Conservation (phyloP, 176 grass and related monocot genomes). For the Avena atlantica region DNA sequence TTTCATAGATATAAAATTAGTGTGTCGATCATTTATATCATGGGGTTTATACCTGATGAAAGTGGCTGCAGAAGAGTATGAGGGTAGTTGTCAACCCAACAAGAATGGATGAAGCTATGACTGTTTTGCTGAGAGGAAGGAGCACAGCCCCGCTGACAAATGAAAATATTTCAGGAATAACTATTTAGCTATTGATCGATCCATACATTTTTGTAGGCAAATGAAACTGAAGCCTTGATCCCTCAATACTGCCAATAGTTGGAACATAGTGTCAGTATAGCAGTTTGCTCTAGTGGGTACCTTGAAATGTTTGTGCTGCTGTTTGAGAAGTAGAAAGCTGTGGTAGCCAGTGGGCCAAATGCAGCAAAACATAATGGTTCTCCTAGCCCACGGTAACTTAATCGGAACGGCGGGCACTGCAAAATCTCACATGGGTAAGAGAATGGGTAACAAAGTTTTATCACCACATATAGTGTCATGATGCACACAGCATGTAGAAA, state of each 20-base stretch:
- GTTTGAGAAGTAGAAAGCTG: conserved; percentile 87
- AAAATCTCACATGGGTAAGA: conserved; percentile 13
- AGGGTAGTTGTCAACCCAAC: conserved; percentile 92
- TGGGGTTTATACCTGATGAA: conserved; percentile 70
- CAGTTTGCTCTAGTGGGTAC: conserved; percentile 32
- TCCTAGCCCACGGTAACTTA: conserved; percentile 90
- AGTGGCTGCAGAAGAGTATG: conserved; percentile 99
- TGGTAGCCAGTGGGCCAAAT: conserved; percentile 92
- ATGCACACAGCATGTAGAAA: neutral
- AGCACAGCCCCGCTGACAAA: conserved; percentile 53
- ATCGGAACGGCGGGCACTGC: conserved; percentile 87
- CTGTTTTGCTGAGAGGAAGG: conserved; percentile 67
- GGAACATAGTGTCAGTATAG: neutral
- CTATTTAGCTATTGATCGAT: neutral
- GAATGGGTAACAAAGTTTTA: no score
- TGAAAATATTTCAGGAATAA: conserved; percentile 39
- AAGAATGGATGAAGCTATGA: conserved; percentile 78
- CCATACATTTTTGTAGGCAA: conserved; percentile 12
- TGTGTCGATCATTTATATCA: neutral
- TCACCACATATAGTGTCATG: no score
- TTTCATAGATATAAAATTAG: conserved; percentile 11
- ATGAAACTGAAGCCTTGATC: neutral
- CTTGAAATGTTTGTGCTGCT: conserved; percentile 51
- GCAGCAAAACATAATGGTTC: conserved; percentile 89
- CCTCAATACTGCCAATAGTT: neutral